phyloP scores from a whole-genome alignment of 2,329 filamentous ascomycete species.

The Alternaria arborescens region DNA sequence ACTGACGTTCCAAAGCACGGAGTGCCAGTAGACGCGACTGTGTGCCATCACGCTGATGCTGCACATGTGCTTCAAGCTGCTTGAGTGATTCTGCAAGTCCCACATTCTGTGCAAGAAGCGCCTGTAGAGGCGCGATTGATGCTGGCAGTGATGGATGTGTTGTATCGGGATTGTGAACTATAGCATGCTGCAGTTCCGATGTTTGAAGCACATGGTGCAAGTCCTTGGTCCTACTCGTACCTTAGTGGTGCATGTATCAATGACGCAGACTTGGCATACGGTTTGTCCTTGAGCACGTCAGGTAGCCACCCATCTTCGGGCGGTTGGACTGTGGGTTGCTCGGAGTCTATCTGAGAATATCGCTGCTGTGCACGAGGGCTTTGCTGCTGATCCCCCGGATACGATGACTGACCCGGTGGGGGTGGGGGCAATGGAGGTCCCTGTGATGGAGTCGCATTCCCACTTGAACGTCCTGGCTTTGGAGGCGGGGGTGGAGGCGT shows the following conservation, averaged over 20 bases:
- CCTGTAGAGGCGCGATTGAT: conserved; percentile 70
- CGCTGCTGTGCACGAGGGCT: conserved; percentile 29
- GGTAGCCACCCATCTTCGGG: conserved; percentile 79
- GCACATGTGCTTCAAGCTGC: conserved; percentile 67
- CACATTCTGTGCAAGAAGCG: conserved; percentile 75
- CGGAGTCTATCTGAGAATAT: conserved; percentile 25
- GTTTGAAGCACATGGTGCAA: conserved; percentile 73
- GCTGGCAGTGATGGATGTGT: conserved; percentile 75
- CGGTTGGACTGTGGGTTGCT: conserved; percentile 33
- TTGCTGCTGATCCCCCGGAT: conserved; percentile 30
- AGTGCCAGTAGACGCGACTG: conserved; percentile 84
- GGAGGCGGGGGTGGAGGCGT: conserved; percentile 60
- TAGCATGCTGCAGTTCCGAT: conserved; percentile 73
- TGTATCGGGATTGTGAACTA: conserved; percentile 72
- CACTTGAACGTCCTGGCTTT: conserved; percentile 53
- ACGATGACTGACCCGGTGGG: conserved; percentile 48
- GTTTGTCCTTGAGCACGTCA: conserved; percentile 77
- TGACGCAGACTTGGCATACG: conserved; percentile 63
- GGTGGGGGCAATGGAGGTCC: conserved; percentile 58
- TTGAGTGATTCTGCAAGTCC: conserved; percentile 71
- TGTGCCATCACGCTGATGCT: conserved; percentile 71
- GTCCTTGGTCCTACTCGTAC: conserved; percentile 72
- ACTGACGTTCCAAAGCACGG: conserved; percentile 89
- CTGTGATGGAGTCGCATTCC: conserved; percentile 52
- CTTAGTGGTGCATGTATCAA: conserved; percentile 24